Percentiles rank a stretch among this genome's conserved stretches.
These are phyloP conservation scores for Solanum chilense DNA, from an alignment of 257 asterid genomes.

Conservation along the genomic window DNA sequence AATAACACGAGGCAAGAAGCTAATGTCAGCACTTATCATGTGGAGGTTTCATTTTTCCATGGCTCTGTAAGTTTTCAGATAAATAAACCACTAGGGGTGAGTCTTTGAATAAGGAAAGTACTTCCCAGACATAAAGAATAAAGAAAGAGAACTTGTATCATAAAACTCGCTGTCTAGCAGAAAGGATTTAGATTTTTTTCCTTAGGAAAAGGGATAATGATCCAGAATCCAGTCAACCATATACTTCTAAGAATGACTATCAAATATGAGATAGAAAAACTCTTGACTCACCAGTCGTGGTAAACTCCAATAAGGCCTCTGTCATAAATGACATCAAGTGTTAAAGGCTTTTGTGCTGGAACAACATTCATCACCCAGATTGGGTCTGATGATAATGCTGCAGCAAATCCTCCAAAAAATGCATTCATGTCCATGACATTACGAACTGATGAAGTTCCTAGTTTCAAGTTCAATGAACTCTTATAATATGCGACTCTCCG, in stretches of 20 bases:
- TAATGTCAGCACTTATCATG: neutral
- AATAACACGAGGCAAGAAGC: neutral
- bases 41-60: neutral
- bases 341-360: slow-evolving; percentile 65
- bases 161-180: neutral
- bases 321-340: slow-evolving; percentile 81
- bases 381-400: slow-evolving; percentile 64
- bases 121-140: neutral
- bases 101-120: neutral
- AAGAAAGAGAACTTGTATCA: neutral
- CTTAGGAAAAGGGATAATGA: neutral
- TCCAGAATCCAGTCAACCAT: neutral
- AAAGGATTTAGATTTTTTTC: neutral
- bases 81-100: neutral
- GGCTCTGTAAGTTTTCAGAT: neutral
- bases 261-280: neutral
- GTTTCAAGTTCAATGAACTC: slow-evolving; percentile 51
- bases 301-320: slow-evolving; percentile 88
- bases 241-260: neutral
- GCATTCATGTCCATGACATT: slow-evolving; percentile 99
- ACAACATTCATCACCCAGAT: slow-evolving; percentile 98
- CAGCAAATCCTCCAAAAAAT: slow-evolving; percentile 91
- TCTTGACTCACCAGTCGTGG: slow-evolving; percentile 79
- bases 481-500: slow-evolving; percentile 76
- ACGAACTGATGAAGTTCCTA: slow-evolving; percentile 77